Percentiles rank a stretch among this genome's conserved stretches.
phyloP scores from a whole-genome alignment of 768 basidiomycete genomes.

The Suillus americanus region DNA sequence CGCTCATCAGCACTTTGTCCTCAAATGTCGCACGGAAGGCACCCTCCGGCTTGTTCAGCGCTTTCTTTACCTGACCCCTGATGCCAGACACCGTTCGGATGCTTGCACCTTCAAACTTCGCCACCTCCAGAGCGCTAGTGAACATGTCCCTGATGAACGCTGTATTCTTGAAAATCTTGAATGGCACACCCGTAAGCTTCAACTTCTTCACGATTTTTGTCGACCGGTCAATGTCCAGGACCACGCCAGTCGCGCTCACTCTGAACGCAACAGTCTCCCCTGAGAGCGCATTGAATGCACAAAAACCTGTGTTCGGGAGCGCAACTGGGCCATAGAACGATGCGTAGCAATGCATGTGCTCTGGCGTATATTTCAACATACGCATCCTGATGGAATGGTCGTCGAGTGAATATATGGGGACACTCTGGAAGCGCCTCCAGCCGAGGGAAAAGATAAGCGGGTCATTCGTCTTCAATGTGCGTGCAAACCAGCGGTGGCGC shows the following conservation, averaged over 20 bases:
- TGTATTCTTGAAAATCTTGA: slow-evolving; percentile 99
- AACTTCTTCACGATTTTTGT: slow-evolving; percentile 98
- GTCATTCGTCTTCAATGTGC: slow-evolving; percentile 95
- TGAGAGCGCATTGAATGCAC: slow-evolving; percentile 87
- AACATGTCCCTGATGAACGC: slow-evolving; percentile 99
- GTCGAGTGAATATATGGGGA: slow-evolving; percentile 95
- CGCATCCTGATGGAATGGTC: slow-evolving; percentile 98
- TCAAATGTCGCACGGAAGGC: slow-evolving; percentile 97
- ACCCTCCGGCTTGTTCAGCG: slow-evolving; percentile 91
- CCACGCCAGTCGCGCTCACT: slow-evolving; percentile 90
- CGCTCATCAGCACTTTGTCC: slow-evolving; percentile 95
- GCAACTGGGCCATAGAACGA: slow-evolving; percentile 95
- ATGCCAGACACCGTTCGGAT: slow-evolving; percentile 95
- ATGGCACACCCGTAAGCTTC: slow-evolving; percentile 92
- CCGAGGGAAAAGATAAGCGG: slow-evolving; percentile 96
- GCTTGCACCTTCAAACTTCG: slow-evolving; percentile 98
- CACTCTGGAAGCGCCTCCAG: slow-evolving; percentile 94
- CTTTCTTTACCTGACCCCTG: slow-evolving; percentile 96
- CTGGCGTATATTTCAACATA: slow-evolving; percentile 99
- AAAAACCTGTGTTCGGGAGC: slow-evolving; percentile 94
- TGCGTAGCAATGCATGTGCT: slow-evolving; percentile 99
- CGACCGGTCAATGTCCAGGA: slow-evolving; percentile 89
- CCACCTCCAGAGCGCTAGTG: slow-evolving; percentile 86
- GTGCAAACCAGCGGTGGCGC: slow-evolving; percentile 90
- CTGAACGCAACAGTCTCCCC: slow-evolving; percentile 76